Base-by-base conservation (phyloP, 768 basidiomycete genomes). In the Tylopilus subfusipes region DNA sequence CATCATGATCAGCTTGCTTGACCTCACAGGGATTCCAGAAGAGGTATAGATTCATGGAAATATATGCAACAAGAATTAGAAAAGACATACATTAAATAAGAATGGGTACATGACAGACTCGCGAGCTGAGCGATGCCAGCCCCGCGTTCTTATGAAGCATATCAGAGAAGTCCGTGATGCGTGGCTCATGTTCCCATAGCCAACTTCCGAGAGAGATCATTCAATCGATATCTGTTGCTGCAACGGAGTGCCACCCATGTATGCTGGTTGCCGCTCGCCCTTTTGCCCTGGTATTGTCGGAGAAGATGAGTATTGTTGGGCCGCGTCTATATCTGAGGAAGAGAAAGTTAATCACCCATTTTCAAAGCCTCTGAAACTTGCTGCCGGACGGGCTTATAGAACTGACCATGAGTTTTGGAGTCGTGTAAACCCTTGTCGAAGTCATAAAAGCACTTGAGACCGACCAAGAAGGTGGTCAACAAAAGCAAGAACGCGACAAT, bases 201-300 rank as follows among this genome's bases (percentile, higher is more conserved):
- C 31, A 31, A 34, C 16, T 48, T 33, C 39, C 22, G 21, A 38
- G 4, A 40, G 39, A 2, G 4, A 58, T 76, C 66, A 92, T 68
- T 93, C 90, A 57, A 93, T 92, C 27, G 88, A 90, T 70, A 91
- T 82, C 56, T 90, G 80, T 56, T 76, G 81, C 33, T 74, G 77
- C 42, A 89, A 67, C 4, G 79, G 76, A 36, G 73, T 65, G 44
- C 74, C 78, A 33, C 45, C 52, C 31, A 68, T 56, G 63, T 83
- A 83, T n/a, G 75, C 72, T 21, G 75, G 73, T 57, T 77, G 73
- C 51, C 72, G 75, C 62, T 81, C 74, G 34, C 61, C 65, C 80
- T 78, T 82, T 43, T 73, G 73, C 56, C 72, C 73, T 64, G 73
- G 66, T 57, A 67, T 73, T 66, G 74, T 71, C 16, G 60, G 65